Evolutionary conservation across 1,284 basidiomycete genomes (phyloP).

Genomic region (Tilletia horrida): DNA sequence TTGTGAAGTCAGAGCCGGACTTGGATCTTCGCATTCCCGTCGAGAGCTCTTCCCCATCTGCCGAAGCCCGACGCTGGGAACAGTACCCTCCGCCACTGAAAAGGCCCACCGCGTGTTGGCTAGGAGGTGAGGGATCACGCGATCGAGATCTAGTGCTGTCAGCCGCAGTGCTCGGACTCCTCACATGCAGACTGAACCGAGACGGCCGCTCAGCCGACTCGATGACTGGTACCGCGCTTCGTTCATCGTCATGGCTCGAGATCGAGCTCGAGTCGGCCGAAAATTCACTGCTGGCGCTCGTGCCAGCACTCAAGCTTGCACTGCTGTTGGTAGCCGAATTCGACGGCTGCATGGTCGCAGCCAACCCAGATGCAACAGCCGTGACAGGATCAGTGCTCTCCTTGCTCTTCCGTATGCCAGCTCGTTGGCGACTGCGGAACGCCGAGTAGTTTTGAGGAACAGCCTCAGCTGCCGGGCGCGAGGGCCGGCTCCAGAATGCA

Average conservation of each 20-base stretch:
- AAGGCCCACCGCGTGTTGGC: conserved; percentile 42
- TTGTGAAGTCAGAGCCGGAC: conserved; percentile 1
- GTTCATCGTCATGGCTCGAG: conserved; percentile 13
- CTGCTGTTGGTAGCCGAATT: conserved; percentile 4
- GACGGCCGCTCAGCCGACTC: too few species aligned
- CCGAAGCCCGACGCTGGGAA: background rate
- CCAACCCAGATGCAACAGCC: background rate
- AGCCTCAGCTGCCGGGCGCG: conserved; percentile 7
- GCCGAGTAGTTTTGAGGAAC: conserved; percentile 9
- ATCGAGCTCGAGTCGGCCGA: conserved; percentile 5
- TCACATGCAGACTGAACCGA: too few species aligned
- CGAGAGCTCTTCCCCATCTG: background rate
- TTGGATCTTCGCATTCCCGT: conserved; percentile 4
- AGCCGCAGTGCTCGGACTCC: background rate
- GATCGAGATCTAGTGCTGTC: conserved; percentile 27
- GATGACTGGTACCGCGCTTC: background rate
- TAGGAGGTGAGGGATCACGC: conserved; percentile 25
- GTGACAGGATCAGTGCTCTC: background rate
- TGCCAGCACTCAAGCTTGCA: conserved; percentile 3
- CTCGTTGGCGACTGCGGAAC: conserved; percentile 12
- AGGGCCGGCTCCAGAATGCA: conserved; percentile 8
- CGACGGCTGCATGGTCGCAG: background rate
- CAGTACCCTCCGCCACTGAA: conserved; percentile 24
- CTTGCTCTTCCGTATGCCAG: conserved; percentile 14
- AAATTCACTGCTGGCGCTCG: background rate